phyloP scores from a whole-genome alignment of 495 filamentous ascomycete species.

The Cudoniella acicularis region DNA sequence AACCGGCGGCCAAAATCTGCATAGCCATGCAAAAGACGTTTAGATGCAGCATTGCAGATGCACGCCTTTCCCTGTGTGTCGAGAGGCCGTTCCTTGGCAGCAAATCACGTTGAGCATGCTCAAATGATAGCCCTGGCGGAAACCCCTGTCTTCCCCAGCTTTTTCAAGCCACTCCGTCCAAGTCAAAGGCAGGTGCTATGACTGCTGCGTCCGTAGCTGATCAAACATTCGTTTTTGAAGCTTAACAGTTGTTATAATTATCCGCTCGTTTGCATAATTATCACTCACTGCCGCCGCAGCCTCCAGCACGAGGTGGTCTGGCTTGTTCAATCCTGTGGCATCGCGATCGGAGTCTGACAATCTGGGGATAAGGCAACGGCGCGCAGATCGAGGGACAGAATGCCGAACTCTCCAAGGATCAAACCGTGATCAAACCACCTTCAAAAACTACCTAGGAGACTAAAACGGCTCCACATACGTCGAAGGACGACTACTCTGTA shows the following conservation, averaged over 20 bases:
- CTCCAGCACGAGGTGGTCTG: neutral
- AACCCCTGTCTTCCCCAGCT: slow-evolving; percentile 19
- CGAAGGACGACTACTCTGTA: neutral
- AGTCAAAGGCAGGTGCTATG: no score
- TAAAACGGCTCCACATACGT: neutral
- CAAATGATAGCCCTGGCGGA: slow-evolving; percentile 4
- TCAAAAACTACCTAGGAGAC: neutral
- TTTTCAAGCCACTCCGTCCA: slow-evolving; percentile 23
- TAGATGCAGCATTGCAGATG: slow-evolving; percentile 4
- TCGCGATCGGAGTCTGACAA: neutral
- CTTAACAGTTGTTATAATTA: neutral
- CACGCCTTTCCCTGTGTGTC: slow-evolving; percentile 11
- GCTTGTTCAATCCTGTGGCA: neutral
- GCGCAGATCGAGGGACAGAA: neutral
- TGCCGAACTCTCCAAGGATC: neutral
- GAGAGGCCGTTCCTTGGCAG: neutral
- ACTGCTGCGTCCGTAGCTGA: no score
- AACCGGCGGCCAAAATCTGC: neutral
- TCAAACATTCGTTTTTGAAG: no score
- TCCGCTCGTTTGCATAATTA: neutral
- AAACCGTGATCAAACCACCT: neutral
- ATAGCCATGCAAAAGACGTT: slow-evolving; percentile 7
- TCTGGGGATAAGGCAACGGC: neutral
- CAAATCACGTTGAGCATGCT: neutral
- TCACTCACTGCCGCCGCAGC: neutral